Evolutionary conservation across 2,329 filamentous ascomycete genomes (phyloP), one percentile per base, ranked within the genome.

Genomic region (Penicillium sp.): DNA sequence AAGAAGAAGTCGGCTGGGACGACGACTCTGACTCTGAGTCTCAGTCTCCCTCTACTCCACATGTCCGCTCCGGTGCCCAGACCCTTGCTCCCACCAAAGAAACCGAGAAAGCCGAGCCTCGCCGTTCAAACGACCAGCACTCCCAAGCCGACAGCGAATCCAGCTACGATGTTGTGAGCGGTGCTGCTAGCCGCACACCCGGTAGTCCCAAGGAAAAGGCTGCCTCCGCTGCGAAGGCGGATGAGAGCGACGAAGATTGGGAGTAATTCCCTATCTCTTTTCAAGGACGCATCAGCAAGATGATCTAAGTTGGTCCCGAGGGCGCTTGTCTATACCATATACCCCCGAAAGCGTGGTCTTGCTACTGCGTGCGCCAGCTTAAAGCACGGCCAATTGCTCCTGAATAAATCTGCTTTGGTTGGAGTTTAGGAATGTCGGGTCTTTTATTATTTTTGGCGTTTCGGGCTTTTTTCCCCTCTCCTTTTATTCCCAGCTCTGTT

Each of bases 131-230:
- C 68, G 92, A 96, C 69, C 89, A 92, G 72, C 92, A 93, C 72
- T 95, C 90, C 27, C 90, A 94, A 65, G 87, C 92, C 8, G 94
- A 94, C 68, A 97, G 93, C 72, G 94, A 99, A 67, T 91, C 91
- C 19, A 96, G 92, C 77, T 99, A 99, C 73, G 94, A 99, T 72
- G 83, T 99, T 34, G 91, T 99, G 45, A 92, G 89, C 50, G 90
- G 89, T 48, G 84, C 85, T 44, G 86, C 87, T 38, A 96, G 90
- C 72, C 89, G 90, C 63, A 88, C 91, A 19, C 89, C 91, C 1
- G 82, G 84, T 5, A 87, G 83, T 58, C 85, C 85, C 3, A 82
- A 82, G 68, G 82, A 84, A 56, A 75, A 75, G 58, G 80, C 75
- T 50, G 45, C 65, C 11, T 39, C 61, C 21, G 69, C 72, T 44